phyloP scores from a whole-genome alignment of 495 filamentous ascomycete species.

The Bathelium albidoporum region DNA sequence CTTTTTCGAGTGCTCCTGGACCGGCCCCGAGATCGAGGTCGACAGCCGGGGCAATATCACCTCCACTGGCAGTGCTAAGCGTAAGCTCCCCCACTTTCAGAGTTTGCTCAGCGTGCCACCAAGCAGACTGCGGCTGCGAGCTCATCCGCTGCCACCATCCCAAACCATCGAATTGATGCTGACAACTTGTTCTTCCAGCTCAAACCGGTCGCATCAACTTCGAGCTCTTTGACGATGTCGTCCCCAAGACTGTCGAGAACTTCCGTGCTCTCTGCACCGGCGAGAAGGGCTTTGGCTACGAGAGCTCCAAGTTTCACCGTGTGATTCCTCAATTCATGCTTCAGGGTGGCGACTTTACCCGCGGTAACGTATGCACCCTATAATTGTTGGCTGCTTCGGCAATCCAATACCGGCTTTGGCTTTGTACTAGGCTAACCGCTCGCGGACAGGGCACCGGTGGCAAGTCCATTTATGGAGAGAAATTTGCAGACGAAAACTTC shows the following conservation, averaged over 20 bases:
- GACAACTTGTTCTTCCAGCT: slow-evolving; percentile 36
- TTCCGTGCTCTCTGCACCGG: slow-evolving; percentile 91
- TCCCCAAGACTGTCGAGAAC: slow-evolving; percentile 88
- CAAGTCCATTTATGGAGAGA: slow-evolving; percentile 81
- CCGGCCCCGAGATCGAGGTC: slow-evolving; percentile 46
- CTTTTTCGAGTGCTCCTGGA: slow-evolving; percentile 60
- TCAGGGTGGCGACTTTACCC: slow-evolving; percentile 43
- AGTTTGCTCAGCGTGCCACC: neutral
- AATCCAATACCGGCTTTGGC: neutral
- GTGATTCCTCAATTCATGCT: slow-evolving; percentile 44
- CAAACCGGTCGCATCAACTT: slow-evolving; percentile 79
- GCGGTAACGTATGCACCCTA: slow-evolving; percentile 35
- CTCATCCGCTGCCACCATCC: neutral
- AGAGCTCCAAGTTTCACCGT: slow-evolving; percentile 34
- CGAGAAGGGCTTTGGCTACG: slow-evolving; percentile 67
- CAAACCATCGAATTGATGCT: slow-evolving; percentile 19
- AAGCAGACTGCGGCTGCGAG: neutral
- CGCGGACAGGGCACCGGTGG: slow-evolving; percentile 61
- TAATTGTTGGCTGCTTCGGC: neutral
- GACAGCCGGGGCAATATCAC: slow-evolving; percentile 47
- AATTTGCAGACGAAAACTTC: slow-evolving; percentile 79
- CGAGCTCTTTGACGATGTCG: slow-evolving; percentile 74
- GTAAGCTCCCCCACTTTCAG: slow-evolving; percentile 40
- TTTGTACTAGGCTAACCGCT: slow-evolving; percentile 4
- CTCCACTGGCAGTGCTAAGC: slow-evolving; percentile 35